A percentile compares a stretch with the other conserved stretches of the same genome.
These are phyloP conservation scores for Picea glauca DNA, from an alignment of 75 land plant genomes.

Conservation along the genomic window DNA sequence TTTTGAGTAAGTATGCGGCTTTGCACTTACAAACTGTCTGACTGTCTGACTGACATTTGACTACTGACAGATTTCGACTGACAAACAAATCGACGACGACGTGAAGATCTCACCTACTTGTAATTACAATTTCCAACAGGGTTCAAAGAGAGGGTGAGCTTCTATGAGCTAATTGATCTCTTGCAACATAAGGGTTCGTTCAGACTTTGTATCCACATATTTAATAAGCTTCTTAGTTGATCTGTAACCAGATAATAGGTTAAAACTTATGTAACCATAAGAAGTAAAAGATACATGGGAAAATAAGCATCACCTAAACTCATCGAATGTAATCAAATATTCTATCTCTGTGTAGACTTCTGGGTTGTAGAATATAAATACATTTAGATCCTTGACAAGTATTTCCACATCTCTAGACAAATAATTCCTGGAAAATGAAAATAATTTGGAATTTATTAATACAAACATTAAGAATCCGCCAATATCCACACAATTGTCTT, in stretches of 20 bases:
- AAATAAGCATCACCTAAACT: conserved; percentile 8
- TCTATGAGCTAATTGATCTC: neutral
- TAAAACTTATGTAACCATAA: neutral
- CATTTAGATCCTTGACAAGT: conserved; percentile 15
- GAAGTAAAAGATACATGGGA: neutral
- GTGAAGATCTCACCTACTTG: no score
- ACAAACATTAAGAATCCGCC: no score
- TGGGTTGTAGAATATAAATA: conserved; percentile 1
- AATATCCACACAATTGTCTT: neutral
- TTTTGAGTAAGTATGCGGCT: no score
- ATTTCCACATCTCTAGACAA: neutral
- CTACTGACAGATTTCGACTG: no score
- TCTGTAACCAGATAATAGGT: neutral
- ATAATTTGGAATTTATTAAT: no score
- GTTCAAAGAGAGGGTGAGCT: neutral
- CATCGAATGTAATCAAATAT: neutral
- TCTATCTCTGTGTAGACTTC: conserved; percentile 13
- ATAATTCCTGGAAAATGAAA: conserved; percentile 2
- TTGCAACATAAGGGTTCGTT: neutral
- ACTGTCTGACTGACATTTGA: no score
- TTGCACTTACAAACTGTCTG: no score
- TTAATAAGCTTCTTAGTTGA: neutral
- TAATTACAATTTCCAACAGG: no score
- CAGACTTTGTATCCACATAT: neutral
- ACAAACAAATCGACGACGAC: no score